Percentiles rank a stretch among this genome's conserved stretches.
phyloP scores from a whole-genome alignment of 805 yeast species.

The Saccharomycopsis sp. region DNA sequence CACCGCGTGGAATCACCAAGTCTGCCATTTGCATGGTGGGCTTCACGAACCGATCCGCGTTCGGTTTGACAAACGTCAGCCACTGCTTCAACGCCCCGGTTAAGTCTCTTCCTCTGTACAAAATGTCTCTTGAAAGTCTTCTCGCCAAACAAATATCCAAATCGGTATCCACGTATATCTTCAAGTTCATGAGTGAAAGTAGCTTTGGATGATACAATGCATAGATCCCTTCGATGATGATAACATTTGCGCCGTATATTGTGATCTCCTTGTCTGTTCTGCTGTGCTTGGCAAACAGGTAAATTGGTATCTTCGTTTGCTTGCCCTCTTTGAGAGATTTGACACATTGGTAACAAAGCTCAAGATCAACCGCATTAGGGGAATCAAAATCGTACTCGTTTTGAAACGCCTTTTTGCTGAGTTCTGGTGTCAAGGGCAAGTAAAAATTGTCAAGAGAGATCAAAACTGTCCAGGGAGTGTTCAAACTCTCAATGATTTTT shows the following conservation, averaged over 20 bases:
- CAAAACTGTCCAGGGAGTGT: constrained; percentile 92
- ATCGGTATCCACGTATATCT: constrained; percentile 89
- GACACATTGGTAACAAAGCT: constrained; percentile 56
- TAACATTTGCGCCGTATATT: constrained; percentile 89
- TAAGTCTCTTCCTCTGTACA: constrained; percentile 78
- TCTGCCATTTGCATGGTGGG: constrained; percentile 79
- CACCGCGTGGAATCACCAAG: constrained; percentile 82
- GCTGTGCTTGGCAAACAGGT: constrained; percentile 57
- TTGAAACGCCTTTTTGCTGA: constrained; percentile 52
- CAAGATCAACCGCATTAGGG: constrained; percentile 80
- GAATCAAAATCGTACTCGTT: constrained; percentile 79
- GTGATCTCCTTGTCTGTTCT: constrained; percentile 55
- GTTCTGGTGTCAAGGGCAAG: constrained; percentile 56
- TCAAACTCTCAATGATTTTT: constrained; percentile 61
- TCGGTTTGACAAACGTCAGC: constrained; percentile 88
- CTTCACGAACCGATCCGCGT: constrained; percentile 63
- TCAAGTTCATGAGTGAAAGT: constrained; percentile 70
- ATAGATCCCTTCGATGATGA: constrained; percentile 85
- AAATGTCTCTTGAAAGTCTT: constrained; percentile 77
- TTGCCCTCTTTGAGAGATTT: constrained; percentile 61
- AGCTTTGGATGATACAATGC: constrained; percentile 67
- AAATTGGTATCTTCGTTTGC: constrained; percentile 55
- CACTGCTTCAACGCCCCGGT: constrained; percentile 80
- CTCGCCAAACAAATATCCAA: constrained; percentile 87
- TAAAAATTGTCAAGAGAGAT: constrained; percentile 88